Conservation (phyloP, 805 yeast genomes). For the Candida saitoana region DNA sequence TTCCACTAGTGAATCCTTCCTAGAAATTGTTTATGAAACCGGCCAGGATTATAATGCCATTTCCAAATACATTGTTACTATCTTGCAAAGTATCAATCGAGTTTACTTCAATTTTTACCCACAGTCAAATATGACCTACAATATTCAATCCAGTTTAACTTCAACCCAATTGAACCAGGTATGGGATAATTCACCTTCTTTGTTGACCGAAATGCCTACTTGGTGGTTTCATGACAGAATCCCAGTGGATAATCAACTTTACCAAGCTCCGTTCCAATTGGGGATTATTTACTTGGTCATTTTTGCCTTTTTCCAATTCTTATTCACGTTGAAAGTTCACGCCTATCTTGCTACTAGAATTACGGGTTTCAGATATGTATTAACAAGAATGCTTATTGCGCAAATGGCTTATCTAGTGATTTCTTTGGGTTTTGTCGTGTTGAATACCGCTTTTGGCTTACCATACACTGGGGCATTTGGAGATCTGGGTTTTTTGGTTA, state of each 20-base stretch:
- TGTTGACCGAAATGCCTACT: conserved; percentile 22
- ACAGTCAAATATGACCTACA: conserved; percentile 14
- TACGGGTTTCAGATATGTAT: conserved; percentile 22
- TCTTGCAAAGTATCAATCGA: conserved; percentile 14
- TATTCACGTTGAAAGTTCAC: conserved; percentile 24
- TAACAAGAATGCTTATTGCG: conserved; percentile 21
- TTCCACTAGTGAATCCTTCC: conserved; percentile 16
- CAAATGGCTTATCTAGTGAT: conserved; percentile 26
- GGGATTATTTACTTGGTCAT: conserved; percentile 29
- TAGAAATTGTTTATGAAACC: conserved; percentile 27
- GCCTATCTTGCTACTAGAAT: conserved; percentile 23
- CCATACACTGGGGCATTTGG: conserved; percentile 21
- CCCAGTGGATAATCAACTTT: conserved; percentile 22
- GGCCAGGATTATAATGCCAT: conserved; percentile 33
- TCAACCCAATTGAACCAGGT: conserved; percentile 7
- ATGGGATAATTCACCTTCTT: conserved; percentile 16
- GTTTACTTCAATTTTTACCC: conserved; percentile 16
- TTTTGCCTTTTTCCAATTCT: conserved; percentile 32
- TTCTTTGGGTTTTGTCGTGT: conserved; percentile 24
- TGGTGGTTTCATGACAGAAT: conserved; percentile 19
- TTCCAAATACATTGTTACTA: conserved; percentile 16
- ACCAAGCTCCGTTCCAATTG: conserved; percentile 30
- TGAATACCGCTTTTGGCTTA: conserved; percentile 28
- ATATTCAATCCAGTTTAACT: conserved; percentile 12
- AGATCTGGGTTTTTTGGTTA: conserved; percentile 28